phyloP scores from a whole-genome alignment of 2,329 filamentous ascomycete genomes.

The Exophiala sp. region DNA sequence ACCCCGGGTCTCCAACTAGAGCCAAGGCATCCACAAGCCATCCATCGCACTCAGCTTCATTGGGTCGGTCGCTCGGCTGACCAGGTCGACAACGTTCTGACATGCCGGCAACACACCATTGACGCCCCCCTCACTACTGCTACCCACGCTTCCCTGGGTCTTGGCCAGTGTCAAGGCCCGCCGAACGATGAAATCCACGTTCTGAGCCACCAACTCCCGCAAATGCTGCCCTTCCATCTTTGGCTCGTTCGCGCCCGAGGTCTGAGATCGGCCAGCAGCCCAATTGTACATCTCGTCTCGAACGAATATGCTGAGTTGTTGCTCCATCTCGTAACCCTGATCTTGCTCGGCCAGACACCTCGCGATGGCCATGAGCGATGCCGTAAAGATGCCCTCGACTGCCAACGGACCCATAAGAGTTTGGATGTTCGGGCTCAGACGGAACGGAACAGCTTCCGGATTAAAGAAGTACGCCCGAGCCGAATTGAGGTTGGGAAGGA shows the following conservation, averaged over 20 bases:
- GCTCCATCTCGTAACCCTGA: constrained; percentile 67
- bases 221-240: constrained; percentile 62
- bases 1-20: constrained; percentile 49
- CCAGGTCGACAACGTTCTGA: constrained; percentile 91
- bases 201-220: constrained; percentile 72
- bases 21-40: constrained; percentile 94
- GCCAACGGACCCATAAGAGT: constrained; percentile 92
- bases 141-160: constrained; percentile 33
- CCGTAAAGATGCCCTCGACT: constrained; percentile 93
- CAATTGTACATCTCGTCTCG: constrained; percentile 97
- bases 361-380: constrained; percentile 91
- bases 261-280: constrained; percentile 59
- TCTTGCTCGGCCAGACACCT: constrained; percentile 86
- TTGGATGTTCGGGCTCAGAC: constrained; percentile 91
- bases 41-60: constrained; percentile 82
- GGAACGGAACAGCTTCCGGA: constrained; percentile 92
- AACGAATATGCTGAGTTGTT: constrained; percentile 89
- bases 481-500: constrained; percentile 82
- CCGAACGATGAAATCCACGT: constrained; percentile 88
- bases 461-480: constrained; percentile 89
- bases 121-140: constrained; percentile 5
- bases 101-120: constrained; percentile 75
- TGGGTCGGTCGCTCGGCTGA: constrained; percentile 88
- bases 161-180: constrained; percentile 79
- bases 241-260: constrained; percentile 26